These are phyloP conservation scores for Stromatinia cepivora DNA, from an alignment of 2,329 filamentous ascomycete species.

Conservation along the genomic window DNA sequence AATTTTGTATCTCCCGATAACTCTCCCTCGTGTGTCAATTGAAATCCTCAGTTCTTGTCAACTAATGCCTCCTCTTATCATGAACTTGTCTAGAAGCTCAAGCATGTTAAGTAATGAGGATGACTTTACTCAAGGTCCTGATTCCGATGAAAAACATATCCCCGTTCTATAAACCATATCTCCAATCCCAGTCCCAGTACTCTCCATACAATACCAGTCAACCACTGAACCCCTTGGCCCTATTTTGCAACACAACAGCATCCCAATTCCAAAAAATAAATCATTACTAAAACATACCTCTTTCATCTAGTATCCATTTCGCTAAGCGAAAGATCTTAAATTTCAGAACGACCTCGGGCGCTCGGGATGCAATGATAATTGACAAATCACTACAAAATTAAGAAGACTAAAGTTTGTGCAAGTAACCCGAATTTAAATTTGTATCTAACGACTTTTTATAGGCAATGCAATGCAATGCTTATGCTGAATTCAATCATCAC, in stretches of 20 bases:
- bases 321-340: background rate
- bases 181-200: constrained; percentile 10
- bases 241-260: background rate
- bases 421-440: background rate
- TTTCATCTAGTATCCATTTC: too few relatives aligned
- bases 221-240: constrained; percentile 3
- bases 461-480: background rate
- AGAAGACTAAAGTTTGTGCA: background rate
- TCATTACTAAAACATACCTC: too few relatives aligned
- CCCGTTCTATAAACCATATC: constrained; percentile 1
- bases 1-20: too few relatives aligned
- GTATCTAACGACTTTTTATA: background rate
- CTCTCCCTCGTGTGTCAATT: too few relatives aligned
- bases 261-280: background rate
- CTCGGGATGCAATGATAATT: background rate
- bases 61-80: too few relatives aligned
- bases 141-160: constrained; percentile 36
- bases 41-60: too few relatives aligned
- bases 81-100: constrained; percentile 48
- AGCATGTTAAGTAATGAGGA: constrained; percentile 68
- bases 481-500: constrained; percentile 4
- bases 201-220: background rate
- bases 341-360: too few relatives aligned
- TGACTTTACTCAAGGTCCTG: constrained; percentile 63
- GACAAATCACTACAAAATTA: background rate